phyloP scores from a whole-genome alignment of 306 rosid genomes.

The Vigna hirtella region DNA sequence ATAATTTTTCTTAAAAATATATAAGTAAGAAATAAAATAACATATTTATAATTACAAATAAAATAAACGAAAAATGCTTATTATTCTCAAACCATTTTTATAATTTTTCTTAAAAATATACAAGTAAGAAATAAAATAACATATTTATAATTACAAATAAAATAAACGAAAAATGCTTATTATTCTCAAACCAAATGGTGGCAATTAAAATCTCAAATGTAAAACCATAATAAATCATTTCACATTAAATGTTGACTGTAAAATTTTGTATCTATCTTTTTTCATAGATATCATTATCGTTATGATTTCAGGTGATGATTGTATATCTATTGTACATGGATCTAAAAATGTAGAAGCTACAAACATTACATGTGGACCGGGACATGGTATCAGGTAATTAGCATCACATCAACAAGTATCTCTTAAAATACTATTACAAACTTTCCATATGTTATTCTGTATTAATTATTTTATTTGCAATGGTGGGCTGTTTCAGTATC shows the following conservation, averaged over 20 bases:
- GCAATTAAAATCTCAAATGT: not conserved
- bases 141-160: no score
- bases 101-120: no score
- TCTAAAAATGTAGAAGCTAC: slow-evolving; percentile 60
- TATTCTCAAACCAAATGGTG: not conserved
- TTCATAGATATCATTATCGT: not conserved
- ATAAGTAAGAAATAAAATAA: no score
- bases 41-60: no score
- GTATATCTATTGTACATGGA: slow-evolving; percentile 82
- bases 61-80: not conserved
- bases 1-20: no score
- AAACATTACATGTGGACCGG: slow-evolving; percentile 82
- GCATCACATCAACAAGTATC: slow-evolving; percentile 1
- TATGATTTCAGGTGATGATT: slow-evolving; percentile 70
- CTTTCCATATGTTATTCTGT: not conserved
- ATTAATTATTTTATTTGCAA: not conserved
- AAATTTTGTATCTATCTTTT: not conserved
- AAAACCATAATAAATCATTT: not conserved
- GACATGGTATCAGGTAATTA: slow-evolving; percentile 87
- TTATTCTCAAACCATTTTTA: no score
- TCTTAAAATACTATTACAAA: not conserved
- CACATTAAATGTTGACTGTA: not conserved
- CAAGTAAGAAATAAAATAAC: no score
- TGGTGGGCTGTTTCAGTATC: slow-evolving; percentile 53
- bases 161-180: not conserved